Evolutionary conservation across 192 early-diverging fungal genomes (phyloP), one percentile per base, ranked within the genome.

Genomic region (Umbelopsis vinacea): DNA sequence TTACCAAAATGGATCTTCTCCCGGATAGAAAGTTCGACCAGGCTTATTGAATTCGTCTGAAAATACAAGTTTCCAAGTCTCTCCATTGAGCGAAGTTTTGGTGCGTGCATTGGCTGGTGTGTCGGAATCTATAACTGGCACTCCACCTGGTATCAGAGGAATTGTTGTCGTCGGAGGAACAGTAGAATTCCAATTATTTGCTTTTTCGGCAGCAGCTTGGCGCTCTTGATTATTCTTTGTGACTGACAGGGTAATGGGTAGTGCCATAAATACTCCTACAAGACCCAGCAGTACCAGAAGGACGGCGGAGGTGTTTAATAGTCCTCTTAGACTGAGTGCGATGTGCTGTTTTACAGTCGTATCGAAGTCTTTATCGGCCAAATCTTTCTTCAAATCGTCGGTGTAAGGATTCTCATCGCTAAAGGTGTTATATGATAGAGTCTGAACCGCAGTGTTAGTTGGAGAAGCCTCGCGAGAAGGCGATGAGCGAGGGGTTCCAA

Each of bases 41-140:
- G 83, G 82, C 66, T 83, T 75, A 19, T 87, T 77, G 38, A 89
- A 89, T 71, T 89, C 87, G 70, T 89, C 87, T 66, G 84, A 85
- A 63, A 89, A 89, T 23, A 86, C 87, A 24, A 89, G 76, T 66
- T 74, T 77, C 79, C 83, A 89, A 52, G 77, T 63, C 52, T 79
- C 71, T 11, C 79, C 78, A 57, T 84, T 80, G 5, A 71, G 75
- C 0, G 84, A 76, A 2, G 67, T 80, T 76, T 80, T 81, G 1
- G 74, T 84, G 0, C 29, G 52, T 40, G 77, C 69, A 17, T 75
- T 76, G 0, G 57, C 17, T 3, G 84, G 83, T 1, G 75, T 81
- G 57, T 87, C 81, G 7, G 81, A 74, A 57, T 87, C 87, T 21
- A 85, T 68, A 10, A 43, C 14, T 15, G 60, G 54, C 11, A 23